Percentiles rank a stretch among this genome's conserved stretches.
Evolutionary conservation across 2,329 filamentous ascomycete genomes (phyloP).

Genomic region (Biscogniauxia sp.): DNA sequence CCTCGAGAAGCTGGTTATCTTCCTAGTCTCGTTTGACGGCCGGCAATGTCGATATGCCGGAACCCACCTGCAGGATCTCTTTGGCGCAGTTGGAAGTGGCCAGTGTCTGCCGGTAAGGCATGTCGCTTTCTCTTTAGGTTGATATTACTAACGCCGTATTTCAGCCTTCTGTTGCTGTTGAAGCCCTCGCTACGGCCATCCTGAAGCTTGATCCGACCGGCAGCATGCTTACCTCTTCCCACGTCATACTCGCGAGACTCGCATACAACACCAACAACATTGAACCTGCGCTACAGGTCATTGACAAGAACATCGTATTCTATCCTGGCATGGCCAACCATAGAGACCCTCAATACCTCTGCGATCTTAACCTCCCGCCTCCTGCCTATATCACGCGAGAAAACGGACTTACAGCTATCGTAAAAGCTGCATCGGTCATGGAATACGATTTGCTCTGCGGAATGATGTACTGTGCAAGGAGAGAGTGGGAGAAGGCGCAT

Average conservation of each 20-base stretch:
- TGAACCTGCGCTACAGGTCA: slow-evolving; percentile 55
- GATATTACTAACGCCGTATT: slow-evolving; percentile 3
- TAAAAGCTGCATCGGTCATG: slow-evolving; percentile 55
- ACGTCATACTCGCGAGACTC: slow-evolving; percentile 56
- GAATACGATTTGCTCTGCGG: slow-evolving; percentile 66
- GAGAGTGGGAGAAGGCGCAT: slow-evolving; percentile 61
- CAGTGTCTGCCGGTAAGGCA: slow-evolving; percentile 34
- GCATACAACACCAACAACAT: slow-evolving; percentile 57
- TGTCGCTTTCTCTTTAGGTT: slow-evolving; percentile 20
- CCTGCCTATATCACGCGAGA: slow-evolving; percentile 57
- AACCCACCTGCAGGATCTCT: slow-evolving; percentile 40
- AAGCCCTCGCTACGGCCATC: slow-evolving; percentile 52
- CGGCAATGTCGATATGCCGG: slow-evolving; percentile 53
- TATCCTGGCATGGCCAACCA: slow-evolving; percentile 50
- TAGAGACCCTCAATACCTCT: slow-evolving; percentile 40
- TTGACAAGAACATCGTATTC: slow-evolving; percentile 65
- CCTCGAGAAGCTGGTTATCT: slow-evolving; percentile 41
- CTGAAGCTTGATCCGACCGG: slow-evolving; percentile 64
- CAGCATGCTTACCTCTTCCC: slow-evolving; percentile 63
- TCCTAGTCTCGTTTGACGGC: slow-evolving; percentile 49
- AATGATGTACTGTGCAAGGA: slow-evolving; percentile 60
- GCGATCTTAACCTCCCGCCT: slow-evolving; percentile 45
- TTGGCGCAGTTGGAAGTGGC: slow-evolving; percentile 40
- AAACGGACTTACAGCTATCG: slow-evolving; percentile 54
- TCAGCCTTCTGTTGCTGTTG: slow-evolving; percentile 47